Evolutionary conservation across 2,329 filamentous ascomycete genomes (phyloP).

Genomic region (Talaromyces islandicus): DNA sequence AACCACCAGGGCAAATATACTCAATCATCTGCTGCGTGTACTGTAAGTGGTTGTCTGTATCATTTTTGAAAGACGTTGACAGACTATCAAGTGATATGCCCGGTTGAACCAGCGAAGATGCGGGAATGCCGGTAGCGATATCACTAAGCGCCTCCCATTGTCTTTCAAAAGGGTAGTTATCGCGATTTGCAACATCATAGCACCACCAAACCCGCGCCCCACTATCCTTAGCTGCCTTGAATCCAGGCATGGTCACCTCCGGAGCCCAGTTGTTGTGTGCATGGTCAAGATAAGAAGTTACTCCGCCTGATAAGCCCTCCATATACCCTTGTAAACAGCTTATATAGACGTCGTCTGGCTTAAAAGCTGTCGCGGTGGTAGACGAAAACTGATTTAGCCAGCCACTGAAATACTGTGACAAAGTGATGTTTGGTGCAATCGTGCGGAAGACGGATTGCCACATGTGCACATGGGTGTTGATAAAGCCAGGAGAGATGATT

Average conservation of each 20-base stretch:
- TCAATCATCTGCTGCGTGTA: not conserved
- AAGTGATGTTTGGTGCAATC: conserved; percentile 45
- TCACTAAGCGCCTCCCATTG: not conserved
- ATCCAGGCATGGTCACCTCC: conserved; percentile 35
- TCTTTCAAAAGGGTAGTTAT: not conserved
- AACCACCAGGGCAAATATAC: not conserved
- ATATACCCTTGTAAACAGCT: conserved; percentile 44
- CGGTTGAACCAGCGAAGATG: not conserved
- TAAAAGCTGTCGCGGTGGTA: conserved; percentile 9
- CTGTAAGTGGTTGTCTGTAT: not conserved
- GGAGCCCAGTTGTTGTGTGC: conserved; percentile 41
- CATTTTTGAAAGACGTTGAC: not conserved
- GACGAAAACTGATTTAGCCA: conserved; percentile 23
- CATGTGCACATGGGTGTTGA: conserved; percentile 52
- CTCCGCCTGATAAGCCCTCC: conserved; percentile 49
- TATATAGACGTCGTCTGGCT: conserved; percentile 42
- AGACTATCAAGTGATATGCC: conserved; percentile 31
- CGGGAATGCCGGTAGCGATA: not conserved
- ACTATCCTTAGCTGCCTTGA: conserved; percentile 45
- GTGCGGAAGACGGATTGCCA: conserved; percentile 55
- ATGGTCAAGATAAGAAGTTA: conserved; percentile 50
- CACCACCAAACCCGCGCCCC: conserved; percentile 46
- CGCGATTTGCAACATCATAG: conserved; percentile 17
- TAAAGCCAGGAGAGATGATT: conserved; percentile 42
- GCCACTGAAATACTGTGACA: conserved; percentile 43